Evolutionary conservation across 179 eudicot genomes (phyloP), one percentile per base, ranked within the genome.

Genomic region (Camellia oleifera): DNA sequence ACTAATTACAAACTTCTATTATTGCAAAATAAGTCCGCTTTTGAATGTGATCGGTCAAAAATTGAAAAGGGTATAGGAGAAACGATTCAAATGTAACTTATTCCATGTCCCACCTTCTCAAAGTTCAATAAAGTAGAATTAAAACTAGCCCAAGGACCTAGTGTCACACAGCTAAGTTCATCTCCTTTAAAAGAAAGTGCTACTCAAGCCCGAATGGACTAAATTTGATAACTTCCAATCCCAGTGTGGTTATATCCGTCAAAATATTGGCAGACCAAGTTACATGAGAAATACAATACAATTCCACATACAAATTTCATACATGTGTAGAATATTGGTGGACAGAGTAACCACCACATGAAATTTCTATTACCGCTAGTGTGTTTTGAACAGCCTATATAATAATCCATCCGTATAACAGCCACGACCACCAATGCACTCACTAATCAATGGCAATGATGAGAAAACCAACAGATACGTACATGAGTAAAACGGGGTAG

Each of bases 381-480:
- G 63, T 15, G 42, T 66, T 65, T 32, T 52, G 73, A 76, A 20
- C 60, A 48, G 68, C 20, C 74, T 70, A 70, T 26, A 26, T 70
- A 70, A 52, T 42, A 70, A 17, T 20, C 52, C 46, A 17, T 20
- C 52, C 26, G 57, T 83, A 32, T 76, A 26, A 46, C 75, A 40
- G 8, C 67, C 60, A 17, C 68, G 5, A 9, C 44, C 18, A 40
- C 40, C 40, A 32, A 32, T 32, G 40, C 40, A 15, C 20, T 40
- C 64, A 69, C 69, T 82, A 95, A 83, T 94, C 90, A 58, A 95
- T 94, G 82, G 99, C 99, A 58, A 94, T 92, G 82, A 95, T 95
- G 78, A 95, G 99, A 82, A 95, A 95, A 65, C 99, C 99, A 75
- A 95, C 99, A 65, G 99, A 94, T 32, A 95, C 94, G 67, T 95